Percentiles rank a stretch among this genome's conserved stretches.
These are phyloP conservation scores for Trametopsis cervina DNA, from an alignment of 768 basidiomycete species.

Conservation along the genomic window DNA sequence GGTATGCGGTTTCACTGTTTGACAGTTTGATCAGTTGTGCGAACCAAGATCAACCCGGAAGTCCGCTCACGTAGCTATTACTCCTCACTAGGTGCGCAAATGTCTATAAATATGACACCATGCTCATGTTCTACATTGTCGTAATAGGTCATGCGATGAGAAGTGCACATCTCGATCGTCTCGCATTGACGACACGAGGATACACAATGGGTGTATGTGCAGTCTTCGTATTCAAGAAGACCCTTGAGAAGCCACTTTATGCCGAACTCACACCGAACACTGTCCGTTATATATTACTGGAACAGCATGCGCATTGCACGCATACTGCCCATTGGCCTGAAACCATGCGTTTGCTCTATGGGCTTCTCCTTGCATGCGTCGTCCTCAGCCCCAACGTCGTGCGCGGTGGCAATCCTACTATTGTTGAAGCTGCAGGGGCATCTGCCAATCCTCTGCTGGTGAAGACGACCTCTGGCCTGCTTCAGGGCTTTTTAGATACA, in stretches of 20 bases:
- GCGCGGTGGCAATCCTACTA: background rate
- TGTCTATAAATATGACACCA: no score
- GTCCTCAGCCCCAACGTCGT: constrained; percentile 1
- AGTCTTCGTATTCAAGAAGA: background rate
- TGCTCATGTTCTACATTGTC: no score
- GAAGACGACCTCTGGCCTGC: constrained; percentile 18
- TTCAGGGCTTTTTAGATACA: constrained; percentile 18
- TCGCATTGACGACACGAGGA: no score
- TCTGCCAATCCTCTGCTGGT: constrained; percentile 7
- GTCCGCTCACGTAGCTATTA: no score
- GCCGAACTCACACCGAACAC: constrained; percentile 9
- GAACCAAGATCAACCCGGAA: no score
- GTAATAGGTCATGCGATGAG: no score
- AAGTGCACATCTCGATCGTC: no score
- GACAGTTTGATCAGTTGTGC: no score
- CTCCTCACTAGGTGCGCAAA: no score
- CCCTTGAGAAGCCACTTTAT: background rate
- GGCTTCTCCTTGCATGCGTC: background rate
- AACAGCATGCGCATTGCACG: no score
- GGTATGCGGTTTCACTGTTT: no score
- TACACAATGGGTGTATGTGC: no score
- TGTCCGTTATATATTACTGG: constrained; percentile 5
- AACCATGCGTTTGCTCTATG: background rate
- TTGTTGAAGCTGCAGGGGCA: background rate
- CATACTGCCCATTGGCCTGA: background rate